Percentiles rank a stretch among this genome's conserved stretches.
phyloP scores from a whole-genome alignment of 2,329 filamentous ascomycete genomes.

The Clonostachys chloroleuca region DNA sequence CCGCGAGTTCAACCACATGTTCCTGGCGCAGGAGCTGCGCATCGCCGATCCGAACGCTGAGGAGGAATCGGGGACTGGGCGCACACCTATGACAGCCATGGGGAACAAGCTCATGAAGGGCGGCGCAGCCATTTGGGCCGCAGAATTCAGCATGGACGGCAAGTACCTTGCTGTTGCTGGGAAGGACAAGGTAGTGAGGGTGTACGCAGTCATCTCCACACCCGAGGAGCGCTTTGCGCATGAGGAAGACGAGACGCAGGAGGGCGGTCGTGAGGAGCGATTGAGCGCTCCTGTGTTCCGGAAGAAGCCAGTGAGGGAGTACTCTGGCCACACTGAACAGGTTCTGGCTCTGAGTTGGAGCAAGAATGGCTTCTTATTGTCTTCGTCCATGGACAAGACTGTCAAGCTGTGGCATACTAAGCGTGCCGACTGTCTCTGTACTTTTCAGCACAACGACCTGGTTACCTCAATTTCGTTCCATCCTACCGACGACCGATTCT shows the following conservation, averaged over 20 bases:
- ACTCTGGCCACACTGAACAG: slow-evolving; percentile 77
- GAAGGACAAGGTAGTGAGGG: slow-evolving; percentile 77
- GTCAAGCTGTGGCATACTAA: slow-evolving; percentile 91
- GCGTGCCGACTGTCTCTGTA: slow-evolving; percentile 80
- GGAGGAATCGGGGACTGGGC: slow-evolving; percentile 10
- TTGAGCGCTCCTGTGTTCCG: slow-evolving; percentile 90
- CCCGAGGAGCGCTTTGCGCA: slow-evolving; percentile 72
- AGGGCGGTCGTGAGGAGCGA: slow-evolving; percentile 41
- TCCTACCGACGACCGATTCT: slow-evolving; percentile 92
- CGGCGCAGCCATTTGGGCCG: slow-evolving; percentile 79
- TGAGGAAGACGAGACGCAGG: slow-evolving; percentile 54
- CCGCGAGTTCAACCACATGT: slow-evolving; percentile 80
- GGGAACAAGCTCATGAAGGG: slow-evolving; percentile 35
- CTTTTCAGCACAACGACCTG: slow-evolving; percentile 92
- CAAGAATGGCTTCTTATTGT: slow-evolving; percentile 96
- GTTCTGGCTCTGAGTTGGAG: slow-evolving; percentile 95
- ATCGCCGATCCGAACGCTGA: slow-evolving; percentile 38
- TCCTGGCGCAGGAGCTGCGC: slow-evolving; percentile 84
- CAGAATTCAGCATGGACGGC: slow-evolving; percentile 90
- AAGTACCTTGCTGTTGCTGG: slow-evolving; percentile 89
- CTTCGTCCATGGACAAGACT: slow-evolving; percentile 97
- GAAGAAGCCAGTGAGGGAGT: slow-evolving; percentile 72
- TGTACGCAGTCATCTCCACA: slow-evolving; percentile 85
- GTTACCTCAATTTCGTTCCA: slow-evolving; percentile 95
- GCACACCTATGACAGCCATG: slow-evolving; percentile 25